Percentiles rank a stretch among this genome's conserved stretches.
Evolutionary conservation across 805 yeast genomes (phyloP).

Genomic region (Wickerhamiella kurtzmanii): DNA sequence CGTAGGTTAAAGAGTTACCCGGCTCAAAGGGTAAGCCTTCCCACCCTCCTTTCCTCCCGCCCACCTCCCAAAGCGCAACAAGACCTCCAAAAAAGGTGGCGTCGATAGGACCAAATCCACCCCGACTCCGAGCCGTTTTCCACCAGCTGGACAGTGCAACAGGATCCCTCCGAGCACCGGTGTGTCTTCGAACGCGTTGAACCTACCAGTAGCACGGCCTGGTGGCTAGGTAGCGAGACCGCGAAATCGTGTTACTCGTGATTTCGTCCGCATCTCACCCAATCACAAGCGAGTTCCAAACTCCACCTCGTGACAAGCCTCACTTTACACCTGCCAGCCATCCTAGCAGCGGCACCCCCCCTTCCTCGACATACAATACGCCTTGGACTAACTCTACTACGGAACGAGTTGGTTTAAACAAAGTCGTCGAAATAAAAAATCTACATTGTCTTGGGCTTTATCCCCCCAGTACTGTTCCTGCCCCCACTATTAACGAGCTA

Average conservation of each 20-base stretch:
- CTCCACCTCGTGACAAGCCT: background rate
- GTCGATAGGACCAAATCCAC: background rate
- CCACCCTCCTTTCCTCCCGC: background rate
- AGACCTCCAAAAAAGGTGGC: background rate
- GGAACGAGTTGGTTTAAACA: too few relatives aligned
- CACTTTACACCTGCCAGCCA: background rate
- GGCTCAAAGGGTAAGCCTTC: background rate
- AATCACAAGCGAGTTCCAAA: background rate
- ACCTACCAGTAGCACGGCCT: background rate
- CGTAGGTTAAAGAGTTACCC: background rate
- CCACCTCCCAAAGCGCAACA: background rate
- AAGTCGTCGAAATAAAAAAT: too few relatives aligned
- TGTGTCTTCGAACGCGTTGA: background rate
- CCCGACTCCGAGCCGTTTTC: background rate
- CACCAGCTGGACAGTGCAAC: background rate
- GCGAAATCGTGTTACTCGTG: background rate
- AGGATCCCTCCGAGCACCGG: background rate
- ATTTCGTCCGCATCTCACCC: background rate
- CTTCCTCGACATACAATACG: background rate
- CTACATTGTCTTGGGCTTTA: too few relatives aligned
- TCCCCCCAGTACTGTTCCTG: too few relatives aligned
- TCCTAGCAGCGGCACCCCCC: too few relatives aligned
- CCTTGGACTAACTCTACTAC: too few relatives aligned
- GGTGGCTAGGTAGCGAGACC: background rate
- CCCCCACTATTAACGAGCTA: too few relatives aligned